Evolutionary conservation across 2,329 filamentous ascomycete species (phyloP).

Genomic region (Decorospora gaudefroyi): DNA sequence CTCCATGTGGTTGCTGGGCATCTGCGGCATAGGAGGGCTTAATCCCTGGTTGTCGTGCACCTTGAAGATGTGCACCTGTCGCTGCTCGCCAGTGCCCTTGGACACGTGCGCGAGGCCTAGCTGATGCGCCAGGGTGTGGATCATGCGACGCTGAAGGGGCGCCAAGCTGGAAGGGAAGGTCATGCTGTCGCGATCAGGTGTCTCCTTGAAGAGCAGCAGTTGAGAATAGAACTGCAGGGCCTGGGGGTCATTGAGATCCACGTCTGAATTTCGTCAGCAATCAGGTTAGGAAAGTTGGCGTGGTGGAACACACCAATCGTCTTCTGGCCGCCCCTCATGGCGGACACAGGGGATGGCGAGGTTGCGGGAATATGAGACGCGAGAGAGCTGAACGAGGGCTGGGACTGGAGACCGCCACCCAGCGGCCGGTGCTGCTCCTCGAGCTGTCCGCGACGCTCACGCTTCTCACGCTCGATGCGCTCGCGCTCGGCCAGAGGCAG

Average conservation of each 20-base stretch:
- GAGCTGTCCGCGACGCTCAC: slow-evolving; percentile 90
- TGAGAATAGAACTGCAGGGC: slow-evolving; percentile 90
- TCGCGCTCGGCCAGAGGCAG: slow-evolving; percentile 91
- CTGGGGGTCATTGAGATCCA: slow-evolving; percentile 89
- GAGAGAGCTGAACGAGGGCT: slow-evolving; percentile 83
- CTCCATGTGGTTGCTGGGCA: slow-evolving; percentile 69
- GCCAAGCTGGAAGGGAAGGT: slow-evolving; percentile 81
- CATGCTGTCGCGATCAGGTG: slow-evolving; percentile 74
- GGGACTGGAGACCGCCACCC: slow-evolving; percentile 71
- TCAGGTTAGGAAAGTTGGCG: slow-evolving; percentile 11
- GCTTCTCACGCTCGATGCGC: slow-evolving; percentile 94
- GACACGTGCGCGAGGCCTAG: slow-evolving; percentile 92
- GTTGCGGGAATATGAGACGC: slow-evolving; percentile 65
- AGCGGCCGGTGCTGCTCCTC: slow-evolving; percentile 93
- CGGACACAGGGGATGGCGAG: slow-evolving; percentile 70
- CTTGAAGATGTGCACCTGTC: slow-evolving; percentile 89
- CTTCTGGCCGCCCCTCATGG: slow-evolving; percentile 52
- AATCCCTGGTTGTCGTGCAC: slow-evolving; percentile 62
- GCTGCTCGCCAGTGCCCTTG: slow-evolving; percentile 81
- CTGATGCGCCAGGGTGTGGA: slow-evolving; percentile 93
- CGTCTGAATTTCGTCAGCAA: slow-evolving; percentile 56
- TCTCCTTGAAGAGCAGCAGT: slow-evolving; percentile 84
- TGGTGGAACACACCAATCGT: slow-evolving; percentile 45
- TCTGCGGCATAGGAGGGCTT: slow-evolving; percentile 66
- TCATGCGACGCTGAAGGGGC: slow-evolving; percentile 82